phyloP scores from a whole-genome alignment of 2,329 filamentous ascomycete genomes.

The Ampelomyces quisqualis region DNA sequence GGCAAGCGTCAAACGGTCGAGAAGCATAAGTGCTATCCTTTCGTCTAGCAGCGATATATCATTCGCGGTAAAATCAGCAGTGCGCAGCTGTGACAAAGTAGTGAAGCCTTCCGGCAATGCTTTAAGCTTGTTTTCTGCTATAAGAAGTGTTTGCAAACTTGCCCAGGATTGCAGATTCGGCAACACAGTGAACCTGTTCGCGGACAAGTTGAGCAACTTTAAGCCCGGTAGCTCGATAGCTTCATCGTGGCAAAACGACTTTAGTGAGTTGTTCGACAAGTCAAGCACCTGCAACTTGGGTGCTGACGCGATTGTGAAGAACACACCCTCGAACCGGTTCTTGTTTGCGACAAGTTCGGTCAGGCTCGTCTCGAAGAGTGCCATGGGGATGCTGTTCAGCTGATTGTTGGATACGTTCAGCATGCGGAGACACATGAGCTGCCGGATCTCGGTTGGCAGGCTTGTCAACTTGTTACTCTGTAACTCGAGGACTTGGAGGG shows the following conservation, averaged over 20 bases:
- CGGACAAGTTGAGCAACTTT: constrained; percentile 72
- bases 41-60: constrained; percentile 75
- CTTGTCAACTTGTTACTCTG: constrained; percentile 75
- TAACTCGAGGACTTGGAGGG: constrained; percentile 78
- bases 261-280: constrained; percentile 73
- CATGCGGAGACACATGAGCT: constrained; percentile 68
- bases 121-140: constrained; percentile 78
- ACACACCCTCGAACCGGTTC: constrained; percentile 70
- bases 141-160: constrained; percentile 69
- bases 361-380: constrained; percentile 65
- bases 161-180: constrained; percentile 75
- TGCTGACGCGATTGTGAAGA: constrained; percentile 66
- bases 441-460: constrained; percentile 67
- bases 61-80: constrained; percentile 83
- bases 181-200: constrained; percentile 73
- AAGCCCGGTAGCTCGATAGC: constrained; percentile 67
- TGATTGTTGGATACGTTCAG: constrained; percentile 81
- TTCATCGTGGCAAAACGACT: constrained; percentile 50
- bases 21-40: constrained; percentile 73
- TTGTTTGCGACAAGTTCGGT: constrained; percentile 73
- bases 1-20: constrained; percentile 73
- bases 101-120: constrained; percentile 76
- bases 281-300: constrained; percentile 72
- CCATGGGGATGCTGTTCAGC: constrained; percentile 70
- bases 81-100: constrained; percentile 66